phyloP scores from a whole-genome alignment of 805 yeast genomes.

The Priceomyces melissophilus region DNA sequence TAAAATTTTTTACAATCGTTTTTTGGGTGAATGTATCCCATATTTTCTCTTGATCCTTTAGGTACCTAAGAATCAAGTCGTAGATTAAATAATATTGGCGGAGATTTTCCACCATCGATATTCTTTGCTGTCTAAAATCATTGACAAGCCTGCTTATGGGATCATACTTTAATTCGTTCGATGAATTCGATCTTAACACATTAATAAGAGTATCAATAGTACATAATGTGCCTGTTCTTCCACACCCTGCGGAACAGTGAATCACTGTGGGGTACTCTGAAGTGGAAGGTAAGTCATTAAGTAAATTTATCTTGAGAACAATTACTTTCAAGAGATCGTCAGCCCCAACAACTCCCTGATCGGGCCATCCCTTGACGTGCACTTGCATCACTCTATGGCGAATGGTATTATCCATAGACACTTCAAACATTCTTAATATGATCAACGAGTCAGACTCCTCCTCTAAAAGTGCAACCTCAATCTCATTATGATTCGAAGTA shows the following conservation, averaged over 20 bases:
- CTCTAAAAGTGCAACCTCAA: slow-evolving; percentile 25
- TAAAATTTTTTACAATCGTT: slow-evolving; percentile 11
- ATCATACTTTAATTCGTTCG: slow-evolving; percentile 23
- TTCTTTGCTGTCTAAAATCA: slow-evolving; percentile 47
- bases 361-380: slow-evolving; percentile 83
- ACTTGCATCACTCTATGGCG: slow-evolving; percentile 60
- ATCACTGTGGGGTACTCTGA: slow-evolving; percentile 55
- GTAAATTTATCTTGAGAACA: slow-evolving; percentile 22
- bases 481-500: slow-evolving; percentile 23
- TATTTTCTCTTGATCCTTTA: slow-evolving; percentile 6
- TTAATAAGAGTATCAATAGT: slow-evolving; percentile 33
- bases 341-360: slow-evolving; percentile 61
- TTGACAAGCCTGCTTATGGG: slow-evolving; percentile 48
- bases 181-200: slow-evolving; percentile 11
- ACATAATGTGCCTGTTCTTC: slow-evolving; percentile 80
- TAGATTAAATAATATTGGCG: slow-evolving; percentile 53
- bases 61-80: slow-evolving; percentile 30
- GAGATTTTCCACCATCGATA: slow-evolving; percentile 58
- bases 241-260: slow-evolving; percentile 97
- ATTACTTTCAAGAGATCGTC: slow-evolving; percentile 52
- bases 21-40: slow-evolving; percentile 10
- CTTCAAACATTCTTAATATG: slow-evolving; percentile 41
- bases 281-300: slow-evolving; percentile 4
- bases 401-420: slow-evolving; percentile 28
- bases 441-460: slow-evolving; percentile 11